Percentiles rank a stretch among this genome's conserved stretches.
Evolutionary conservation across 306 rosid genomes (phyloP).

Genomic region (Vigna reflexopilosa): DNA sequence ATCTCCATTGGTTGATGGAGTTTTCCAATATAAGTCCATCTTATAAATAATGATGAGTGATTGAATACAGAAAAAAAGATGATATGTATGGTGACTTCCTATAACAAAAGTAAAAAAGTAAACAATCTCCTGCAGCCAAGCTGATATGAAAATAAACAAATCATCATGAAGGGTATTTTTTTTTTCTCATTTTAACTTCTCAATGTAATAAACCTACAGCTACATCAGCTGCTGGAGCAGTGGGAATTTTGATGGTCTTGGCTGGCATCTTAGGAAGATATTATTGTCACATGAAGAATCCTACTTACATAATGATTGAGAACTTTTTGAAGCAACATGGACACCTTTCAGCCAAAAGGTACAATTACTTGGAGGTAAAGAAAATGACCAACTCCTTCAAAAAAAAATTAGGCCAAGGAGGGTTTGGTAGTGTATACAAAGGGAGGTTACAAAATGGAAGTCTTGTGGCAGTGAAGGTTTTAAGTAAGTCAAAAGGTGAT

Average conservation of each 20-base stretch:
- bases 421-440: conserved; percentile 50
- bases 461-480: conserved; percentile 47
- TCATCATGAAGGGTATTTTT: neutral
- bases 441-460: conserved; percentile 34
- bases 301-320: conserved; percentile 34
- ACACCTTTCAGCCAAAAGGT: conserved; percentile 41
- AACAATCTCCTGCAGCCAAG: neutral
- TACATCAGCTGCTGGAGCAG: conserved; percentile 23
- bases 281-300: conserved; percentile 7
- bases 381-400: conserved; percentile 46
- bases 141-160: neutral
- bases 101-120: neutral
- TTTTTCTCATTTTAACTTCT: neutral
- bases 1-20: neutral
- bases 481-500: conserved; percentile 29
- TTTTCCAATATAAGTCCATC: neutral
- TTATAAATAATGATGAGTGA: neutral
- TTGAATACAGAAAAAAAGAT: neutral
- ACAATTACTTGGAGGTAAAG: conserved; percentile 42
- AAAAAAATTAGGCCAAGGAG: conserved; percentile 49
- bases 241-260: neutral
- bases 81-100: neutral
- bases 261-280: conserved; percentile 21
- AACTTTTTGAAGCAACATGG: conserved; percentile 36
- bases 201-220: conserved; percentile 6